These are phyloP conservation scores for Pestalotiopsis sp. DNA, from an alignment of 2,329 filamentous ascomycete genomes.

Conservation along the genomic window DNA sequence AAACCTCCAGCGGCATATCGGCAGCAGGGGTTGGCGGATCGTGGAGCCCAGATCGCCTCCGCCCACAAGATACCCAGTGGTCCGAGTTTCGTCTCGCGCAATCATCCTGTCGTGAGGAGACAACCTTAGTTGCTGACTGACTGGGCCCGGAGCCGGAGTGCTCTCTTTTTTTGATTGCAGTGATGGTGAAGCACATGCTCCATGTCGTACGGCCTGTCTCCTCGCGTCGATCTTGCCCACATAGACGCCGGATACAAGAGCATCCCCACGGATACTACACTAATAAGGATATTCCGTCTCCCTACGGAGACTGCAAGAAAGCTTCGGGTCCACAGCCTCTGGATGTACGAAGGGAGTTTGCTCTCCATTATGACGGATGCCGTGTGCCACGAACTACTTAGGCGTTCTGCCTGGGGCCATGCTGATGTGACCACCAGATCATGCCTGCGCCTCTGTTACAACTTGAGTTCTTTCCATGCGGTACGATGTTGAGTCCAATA, in stretches of 20 bases:
- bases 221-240: slow-evolving; percentile 6
- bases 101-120: background rate
- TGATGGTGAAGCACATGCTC: slow-evolving; percentile 9
- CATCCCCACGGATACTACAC: background rate
- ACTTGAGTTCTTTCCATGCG: background rate
- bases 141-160: slow-evolving; percentile 7
- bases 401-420: background rate
- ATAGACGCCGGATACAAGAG: slow-evolving; percentile 9
- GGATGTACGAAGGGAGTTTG: background rate
- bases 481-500: background rate
- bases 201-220: slow-evolving; percentile 16
- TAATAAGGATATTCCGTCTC: background rate
- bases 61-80: background rate
- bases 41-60: slow-evolving; percentile 11
- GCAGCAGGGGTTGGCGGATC: slow-evolving; percentile 9
- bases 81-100: background rate
- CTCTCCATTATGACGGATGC: background rate
- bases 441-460: background rate
- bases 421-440: background rate
- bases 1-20: background rate
- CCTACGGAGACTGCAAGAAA: background rate
- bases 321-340: background rate
- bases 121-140: background rate
- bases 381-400: background rate
- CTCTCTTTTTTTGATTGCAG: background rate